Evolutionary conservation across 1,284 basidiomycete genomes (phyloP).

Genomic region (Tilletia setariae): DNA sequence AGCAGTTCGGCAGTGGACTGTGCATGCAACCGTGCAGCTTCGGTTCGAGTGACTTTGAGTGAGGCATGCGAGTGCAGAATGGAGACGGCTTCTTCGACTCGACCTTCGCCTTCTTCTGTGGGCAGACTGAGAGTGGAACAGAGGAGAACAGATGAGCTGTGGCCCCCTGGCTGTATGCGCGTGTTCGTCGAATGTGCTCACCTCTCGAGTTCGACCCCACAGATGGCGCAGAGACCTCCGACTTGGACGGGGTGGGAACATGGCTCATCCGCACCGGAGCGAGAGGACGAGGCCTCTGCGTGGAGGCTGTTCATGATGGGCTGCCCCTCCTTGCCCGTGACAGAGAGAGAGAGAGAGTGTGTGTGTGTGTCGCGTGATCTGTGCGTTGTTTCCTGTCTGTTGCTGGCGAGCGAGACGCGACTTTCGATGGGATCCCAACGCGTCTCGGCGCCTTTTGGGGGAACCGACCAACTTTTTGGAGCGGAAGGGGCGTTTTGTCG

Average conservation of each 20-base stretch:
- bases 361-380: neutral
- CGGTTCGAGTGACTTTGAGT: conserved; percentile 56
- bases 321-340: neutral
- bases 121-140: neutral
- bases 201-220: conserved; percentile 89
- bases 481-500: too few relatives aligned
- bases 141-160: neutral
- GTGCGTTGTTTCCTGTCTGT: neutral
- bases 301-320: too few relatives aligned
- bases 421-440: neutral
- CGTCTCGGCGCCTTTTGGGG: neutral
- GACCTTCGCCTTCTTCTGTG: conserved; percentile 24
- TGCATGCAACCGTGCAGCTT: conserved; percentile 81
- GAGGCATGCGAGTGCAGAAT: conserved; percentile 46
- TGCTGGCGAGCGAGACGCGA: neutral
- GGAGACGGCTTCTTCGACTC: conserved; percentile 25
- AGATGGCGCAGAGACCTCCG: conserved; percentile 84
- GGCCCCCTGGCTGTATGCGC: too few relatives aligned
- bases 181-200: conserved; percentile 57
- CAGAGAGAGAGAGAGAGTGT: neutral
- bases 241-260: conserved; percentile 92
- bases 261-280: neutral
- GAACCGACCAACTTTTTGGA: too few relatives aligned
- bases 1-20: conserved; percentile 76
- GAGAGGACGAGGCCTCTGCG: too few relatives aligned